Evolutionary conservation across 495 filamentous ascomycete species (phyloP).

Genomic region (Penicillium fimorum): DNA sequence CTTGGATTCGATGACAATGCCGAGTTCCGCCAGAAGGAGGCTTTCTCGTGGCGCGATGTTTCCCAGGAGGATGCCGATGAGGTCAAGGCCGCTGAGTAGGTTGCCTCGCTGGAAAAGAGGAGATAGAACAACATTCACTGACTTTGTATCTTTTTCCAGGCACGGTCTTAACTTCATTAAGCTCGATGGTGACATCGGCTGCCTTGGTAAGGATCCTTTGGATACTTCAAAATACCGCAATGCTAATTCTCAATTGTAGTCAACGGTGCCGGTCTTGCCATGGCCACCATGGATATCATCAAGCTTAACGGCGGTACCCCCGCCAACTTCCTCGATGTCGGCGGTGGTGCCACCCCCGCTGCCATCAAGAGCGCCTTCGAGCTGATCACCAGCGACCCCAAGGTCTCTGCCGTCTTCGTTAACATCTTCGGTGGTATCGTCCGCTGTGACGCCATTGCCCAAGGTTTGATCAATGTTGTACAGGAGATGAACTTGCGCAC

Average conservation of each 20-base stretch:
- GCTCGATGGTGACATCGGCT: conserved; percentile 98
- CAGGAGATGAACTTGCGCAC: conserved; percentile 91
- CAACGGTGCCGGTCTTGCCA: conserved; percentile 97
- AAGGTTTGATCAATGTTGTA: conserved; percentile 92
- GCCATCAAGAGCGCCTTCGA: conserved; percentile 97
- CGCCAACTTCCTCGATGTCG: conserved; percentile 98
- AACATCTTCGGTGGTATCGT: conserved; percentile 99
- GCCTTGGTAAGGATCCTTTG: conserved; percentile 54
- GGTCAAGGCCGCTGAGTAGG: conserved; percentile 87
- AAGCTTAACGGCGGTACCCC: conserved; percentile 96
- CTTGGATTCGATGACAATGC: conserved; percentile 98
- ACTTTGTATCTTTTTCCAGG: conserved; percentile 29
- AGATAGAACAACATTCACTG: conserved; percentile 10
- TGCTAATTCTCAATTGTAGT: conserved; percentile 49
- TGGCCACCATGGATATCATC: conserved; percentile 99
- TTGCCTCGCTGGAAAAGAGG: not conserved
- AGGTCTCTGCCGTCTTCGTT: conserved; percentile 98
- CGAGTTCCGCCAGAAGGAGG: conserved; percentile 94
- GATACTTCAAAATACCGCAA: not conserved
- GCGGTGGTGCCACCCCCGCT: conserved; percentile 92
- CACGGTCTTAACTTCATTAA: conserved; percentile 98
- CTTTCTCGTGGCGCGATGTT: conserved; percentile 90
- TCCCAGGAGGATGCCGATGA: conserved; percentile 96
- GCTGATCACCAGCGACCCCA: conserved; percentile 96
- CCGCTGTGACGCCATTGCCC: conserved; percentile 94